These are phyloP conservation scores for Fusarium temperatum DNA, from an alignment of 2,329 filamentous ascomycete genomes.

Conservation along the genomic window DNA sequence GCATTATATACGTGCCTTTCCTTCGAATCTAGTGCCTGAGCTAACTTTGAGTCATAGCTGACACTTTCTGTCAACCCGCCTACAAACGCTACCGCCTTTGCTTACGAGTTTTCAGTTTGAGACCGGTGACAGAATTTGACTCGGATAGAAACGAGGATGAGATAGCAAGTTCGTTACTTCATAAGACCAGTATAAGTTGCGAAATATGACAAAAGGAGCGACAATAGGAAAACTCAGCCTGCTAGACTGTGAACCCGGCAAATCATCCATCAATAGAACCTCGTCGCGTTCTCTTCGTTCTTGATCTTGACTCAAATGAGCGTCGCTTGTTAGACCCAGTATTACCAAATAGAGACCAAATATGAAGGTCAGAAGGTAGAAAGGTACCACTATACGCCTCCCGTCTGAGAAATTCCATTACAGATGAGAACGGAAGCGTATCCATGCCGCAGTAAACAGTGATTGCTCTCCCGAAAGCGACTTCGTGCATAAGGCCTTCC, in stretches of 20 bases:
- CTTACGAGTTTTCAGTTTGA: not conserved
- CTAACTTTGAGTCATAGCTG: not conserved
- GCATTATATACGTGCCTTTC: not conserved
- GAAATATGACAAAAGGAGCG: rapidly evolving
- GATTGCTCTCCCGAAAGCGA: not conserved
- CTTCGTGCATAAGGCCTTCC: not conserved
- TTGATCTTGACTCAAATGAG: not conserved
- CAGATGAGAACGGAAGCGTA: not conserved
- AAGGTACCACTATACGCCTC: not conserved
- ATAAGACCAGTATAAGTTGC: rapidly evolving
- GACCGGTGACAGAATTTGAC: no score
- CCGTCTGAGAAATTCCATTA: not conserved
- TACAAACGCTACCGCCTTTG: not conserved
- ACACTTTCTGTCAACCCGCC: not conserved
- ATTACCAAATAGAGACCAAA: not conserved
- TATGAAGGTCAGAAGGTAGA: not conserved
- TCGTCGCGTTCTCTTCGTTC: not conserved
- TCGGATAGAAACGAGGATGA: not conserved
- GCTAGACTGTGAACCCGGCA: not conserved
- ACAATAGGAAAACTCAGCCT: not conserved
- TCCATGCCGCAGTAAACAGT: constrained; percentile 1
- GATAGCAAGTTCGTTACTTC: not conserved
- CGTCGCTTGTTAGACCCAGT: not conserved
- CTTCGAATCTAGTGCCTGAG: rapidly evolving
- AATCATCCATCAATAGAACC: not conserved